Evolutionary conservation across 1,284 basidiomycete genomes (phyloP).

Genomic region (Phellopilus nigrolimitatus): DNA sequence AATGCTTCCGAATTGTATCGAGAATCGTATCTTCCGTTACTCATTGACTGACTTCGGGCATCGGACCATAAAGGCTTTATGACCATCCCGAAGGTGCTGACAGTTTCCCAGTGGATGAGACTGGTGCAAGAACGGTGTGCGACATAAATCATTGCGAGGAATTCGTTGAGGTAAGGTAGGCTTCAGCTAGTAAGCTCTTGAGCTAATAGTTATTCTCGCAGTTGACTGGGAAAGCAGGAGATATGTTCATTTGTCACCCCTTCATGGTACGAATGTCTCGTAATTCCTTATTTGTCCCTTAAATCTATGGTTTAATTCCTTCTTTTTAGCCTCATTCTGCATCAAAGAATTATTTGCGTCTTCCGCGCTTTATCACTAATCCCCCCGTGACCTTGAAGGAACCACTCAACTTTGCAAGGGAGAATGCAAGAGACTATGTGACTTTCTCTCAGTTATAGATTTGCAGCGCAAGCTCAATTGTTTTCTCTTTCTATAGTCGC

Average conservation of each 20-base stretch:
- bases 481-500: conserved; percentile 18
- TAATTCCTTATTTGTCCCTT: not conserved
- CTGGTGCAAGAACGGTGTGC: conserved; percentile 27
- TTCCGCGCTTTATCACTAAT: conserved; percentile 37
- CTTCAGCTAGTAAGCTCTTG: not conserved
- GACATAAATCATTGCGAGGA: conserved; percentile 27
- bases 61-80: conserved; percentile 27
- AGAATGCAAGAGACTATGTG: conserved; percentile 30
- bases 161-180: conserved; percentile 28
- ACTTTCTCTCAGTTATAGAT: conserved; percentile 16
- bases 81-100: conserved; percentile 29
- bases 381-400: conserved; percentile 34
- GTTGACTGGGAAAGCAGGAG: conserved; percentile 34
- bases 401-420: conserved; percentile 35
- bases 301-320: not conserved
- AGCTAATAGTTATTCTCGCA: conserved; percentile 4
- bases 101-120: conserved; percentile 26
- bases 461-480: not conserved
- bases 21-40: no score
- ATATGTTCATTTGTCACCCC: conserved; percentile 36
- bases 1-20: no score
- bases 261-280: conserved; percentile 32
- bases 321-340: conserved; percentile 30
- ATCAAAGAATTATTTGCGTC: conserved; percentile 33
- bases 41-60: no score